Evolutionary conservation across 805 yeast species (phyloP), one percentile per base, ranked within the genome.

Genomic region (Kluyveromyces lactis): DNA sequence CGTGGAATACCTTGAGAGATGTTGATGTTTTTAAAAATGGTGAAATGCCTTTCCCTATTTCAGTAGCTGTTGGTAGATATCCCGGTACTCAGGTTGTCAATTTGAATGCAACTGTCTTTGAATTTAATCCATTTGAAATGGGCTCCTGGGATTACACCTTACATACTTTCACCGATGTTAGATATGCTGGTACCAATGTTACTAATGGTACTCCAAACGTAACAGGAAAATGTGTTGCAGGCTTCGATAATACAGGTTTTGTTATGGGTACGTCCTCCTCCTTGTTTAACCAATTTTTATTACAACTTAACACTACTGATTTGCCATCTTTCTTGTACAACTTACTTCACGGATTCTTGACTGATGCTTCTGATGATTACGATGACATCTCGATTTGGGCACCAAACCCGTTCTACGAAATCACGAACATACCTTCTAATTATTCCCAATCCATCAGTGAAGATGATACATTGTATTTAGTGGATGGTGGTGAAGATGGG

Each of bases 131-230:
- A 11, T 79, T 66, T 51, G 84, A 81, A 55, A 63, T 87, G 55
- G 96, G 96, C 5, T 79, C 94, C 2, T 86, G 95, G 95, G 96
- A 87, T 54, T 84, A 86, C 16, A 66, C 81, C 1, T 60, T 84
- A 41, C 67, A 71, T 42, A 65, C 83, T 1, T 86, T 87, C 59
- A 67, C 79, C 8, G 79, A 81, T 47, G 63, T 77, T 36, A 71
- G 77, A 61, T 86, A 81, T 55, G 58, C 84, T 40, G 95, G 95
- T 5, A 71, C 95, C 1, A 59, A 70, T 26, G 71, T 81, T 31
- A 53, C 69, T 15, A 68, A 75, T 45, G 95, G 95, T 33, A 46
- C 57, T n/a, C 79, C 86, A 5, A 54, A 51, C 3, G 50, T 56
- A 13, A 58, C 55, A 31, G 62, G 65, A n/a, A 52, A 59, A n/a